A percentile compares a stretch with the other conserved stretches of the same genome.
These are phyloP conservation scores for Beauveria scarabaeidicola DNA, from an alignment of 2,329 filamentous ascomycete species.

Conservation along the genomic window DNA sequence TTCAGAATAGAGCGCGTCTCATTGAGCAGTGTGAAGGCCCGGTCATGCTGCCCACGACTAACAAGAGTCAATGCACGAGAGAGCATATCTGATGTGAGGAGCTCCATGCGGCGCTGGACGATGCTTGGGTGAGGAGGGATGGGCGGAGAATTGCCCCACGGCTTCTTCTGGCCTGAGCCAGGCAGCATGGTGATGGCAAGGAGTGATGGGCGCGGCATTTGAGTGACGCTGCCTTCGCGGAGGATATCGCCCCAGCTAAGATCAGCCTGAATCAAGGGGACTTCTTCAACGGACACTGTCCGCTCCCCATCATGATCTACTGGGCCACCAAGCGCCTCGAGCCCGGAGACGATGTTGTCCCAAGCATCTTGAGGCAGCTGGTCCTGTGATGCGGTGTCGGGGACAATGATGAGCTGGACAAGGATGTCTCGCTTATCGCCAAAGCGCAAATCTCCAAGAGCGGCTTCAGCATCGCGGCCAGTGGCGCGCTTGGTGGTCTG, in stretches of 20 bases:
- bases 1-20: conserved; percentile 95
- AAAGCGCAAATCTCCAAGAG: conserved; percentile 84
- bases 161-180: conserved; percentile 55
- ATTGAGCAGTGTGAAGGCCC: conserved; percentile 81
- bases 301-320: conserved; percentile 81
- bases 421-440: conserved; percentile 92
- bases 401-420: conserved; percentile 85
- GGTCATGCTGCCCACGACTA: conserved; percentile 83
- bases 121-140: conserved; percentile 94
- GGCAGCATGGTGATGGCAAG: conserved; percentile 95
- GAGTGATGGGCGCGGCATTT: conserved; percentile 81
- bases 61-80: conserved; percentile 86
- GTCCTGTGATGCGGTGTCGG: conserved; percentile 75
- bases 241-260: conserved; percentile 89
- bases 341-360: conserved; percentile 92
- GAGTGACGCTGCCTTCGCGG: conserved; percentile 74
- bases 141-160: conserved; percentile 60
- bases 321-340: conserved; percentile 85
- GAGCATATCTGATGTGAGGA: conserved; percentile 96
- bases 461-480: conserved; percentile 86
- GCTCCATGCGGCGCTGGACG: conserved; percentile 93
- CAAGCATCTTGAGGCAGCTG: conserved; percentile 86
- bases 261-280: conserved; percentile 91
- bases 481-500: conserved; percentile 95
- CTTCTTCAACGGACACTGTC: conserved; percentile 79